Evolutionary conservation across 345 rosid species (phyloP), one percentile per base, ranked within the genome.

Genomic region (Conringia planisiliqua): DNA sequence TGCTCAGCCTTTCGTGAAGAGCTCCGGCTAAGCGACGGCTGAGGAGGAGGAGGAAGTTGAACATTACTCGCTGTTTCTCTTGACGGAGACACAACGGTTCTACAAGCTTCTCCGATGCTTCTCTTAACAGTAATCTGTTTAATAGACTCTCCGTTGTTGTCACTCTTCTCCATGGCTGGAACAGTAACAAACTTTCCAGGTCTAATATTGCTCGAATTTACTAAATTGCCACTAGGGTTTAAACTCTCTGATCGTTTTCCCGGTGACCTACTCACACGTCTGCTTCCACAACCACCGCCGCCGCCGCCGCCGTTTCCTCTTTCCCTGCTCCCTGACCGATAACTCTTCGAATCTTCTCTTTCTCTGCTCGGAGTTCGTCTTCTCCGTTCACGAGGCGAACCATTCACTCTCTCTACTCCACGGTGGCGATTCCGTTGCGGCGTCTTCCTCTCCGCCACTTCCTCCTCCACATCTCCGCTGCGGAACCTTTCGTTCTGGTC

Each of bases 331-430:
- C 90, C 90, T 0, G 92, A 83, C 4, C 88, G 76, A 11, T 50
- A 39, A 50, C 22, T 61, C 16, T 40, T 71, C 33, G 84, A 83
- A 7, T 82, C 79, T 11, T 88, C 98, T 62, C 98, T 82, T 71
- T 93, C 98, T 69, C 96, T 85, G 60, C 97, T 94, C 3, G 97
- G 98, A 5, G 98, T 94, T 79, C 96, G 82, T 77, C 95, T 84
- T 85, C 98, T 84, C 64, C 93, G 84, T 22, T 86, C 82, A 1
- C 87, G 75, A 61, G 77, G 76, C 38, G 85, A 77, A 35, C 61
- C 51, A 22, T 38, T 59, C 7, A 60, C 71, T 50, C 65, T 52
- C 29, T 82, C 72, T 0, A 85, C 71, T n/a, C 83, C 85, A 46
- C 89, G 82, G 67, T 83, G 83, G 16, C 86, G 87, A 4, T 75